Evolutionary conservation across 2,329 filamentous ascomycete genomes (phyloP), one percentile per base, ranked within the genome.

Genomic region (Amauroascus niger): DNA sequence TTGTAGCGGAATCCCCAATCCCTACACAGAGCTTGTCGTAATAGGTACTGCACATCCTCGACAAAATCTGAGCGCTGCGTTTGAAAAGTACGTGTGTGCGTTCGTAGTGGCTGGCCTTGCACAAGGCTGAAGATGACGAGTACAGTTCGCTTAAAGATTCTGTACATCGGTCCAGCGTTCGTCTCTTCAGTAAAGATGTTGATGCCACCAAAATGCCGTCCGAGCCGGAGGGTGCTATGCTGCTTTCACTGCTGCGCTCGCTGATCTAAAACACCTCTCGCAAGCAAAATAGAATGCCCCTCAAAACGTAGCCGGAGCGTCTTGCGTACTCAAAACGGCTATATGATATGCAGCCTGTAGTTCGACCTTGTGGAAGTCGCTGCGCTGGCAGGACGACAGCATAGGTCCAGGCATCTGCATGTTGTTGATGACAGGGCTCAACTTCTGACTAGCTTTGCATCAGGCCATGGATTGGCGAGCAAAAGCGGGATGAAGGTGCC

Each of bases 171-270:
- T 11, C 18, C 8, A 14, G 18, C 18, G 18, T 18, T 41, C 39
- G 41, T n/a, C 13, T 44, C 2, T 6, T 44, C 24, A 16, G n/a
- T 22, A 32, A 13, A 9, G 9, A 33, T 46, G 13, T 6, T 32
- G 13, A 16, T 33, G 18, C 14, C 26, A 26, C 37, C 49, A 35
- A 16, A 45, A n/a, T n/a, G 24, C 20, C 22, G 35, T 20, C 45
- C 52, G 30, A 54, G 37, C n/a, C 56, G 35, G 28, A 56, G 43
- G 61, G 49, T 61, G 58, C 61, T 69, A 58, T 67, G 63, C 68
- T 74, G 66, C 61, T 69, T 64, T 70, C 67, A 73, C 74, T 75
- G 71, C 72, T 77, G 68, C 71, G 74, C 76, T 78, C 76, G 76
- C 75, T 78, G 72, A 73, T 71, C 65, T 66, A 66, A 59, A 53